Conservation (phyloP, 2,329 filamentous ascomycete species). For the Paradendryphiella salina region DNA sequence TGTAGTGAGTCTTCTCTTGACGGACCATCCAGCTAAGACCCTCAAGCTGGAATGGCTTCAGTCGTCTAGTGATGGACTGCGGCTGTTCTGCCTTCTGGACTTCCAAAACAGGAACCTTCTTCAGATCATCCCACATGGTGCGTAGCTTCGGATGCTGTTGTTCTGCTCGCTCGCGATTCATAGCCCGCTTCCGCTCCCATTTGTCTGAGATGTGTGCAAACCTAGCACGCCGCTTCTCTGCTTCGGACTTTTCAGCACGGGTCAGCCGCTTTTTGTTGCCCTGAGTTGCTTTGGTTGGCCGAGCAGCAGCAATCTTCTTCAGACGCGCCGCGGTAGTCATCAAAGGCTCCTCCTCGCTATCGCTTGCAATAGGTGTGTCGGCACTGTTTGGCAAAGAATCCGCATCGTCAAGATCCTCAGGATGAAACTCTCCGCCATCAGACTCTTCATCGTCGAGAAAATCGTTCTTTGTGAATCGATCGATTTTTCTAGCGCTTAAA, state of each 20-base stretch:
- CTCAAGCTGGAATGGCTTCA: slow-evolving; percentile 93
- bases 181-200: slow-evolving; percentile 54
- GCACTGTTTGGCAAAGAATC: slow-evolving; percentile 24
- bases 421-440: slow-evolving; percentile 37
- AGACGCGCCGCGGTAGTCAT: slow-evolving; percentile 25
- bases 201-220: slow-evolving; percentile 45
- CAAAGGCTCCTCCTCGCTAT: slow-evolving; percentile 36
- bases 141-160: slow-evolving; percentile 74
- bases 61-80: slow-evolving; percentile 72
- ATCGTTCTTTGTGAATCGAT: slow-evolving; percentile 20
- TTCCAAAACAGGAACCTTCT: slow-evolving; percentile 68
- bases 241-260: slow-evolving; percentile 26
- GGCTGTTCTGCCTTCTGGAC: slow-evolving; percentile 71
- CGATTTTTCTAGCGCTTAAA: slow-evolving; percentile 24
- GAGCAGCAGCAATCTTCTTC: slow-evolving; percentile 18
- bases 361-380: slow-evolving; percentile 24
- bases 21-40: slow-evolving; percentile 92
- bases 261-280: slow-evolving; percentile 36
- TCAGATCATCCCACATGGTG: slow-evolving; percentile 82
- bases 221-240: slow-evolving; percentile 22
- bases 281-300: slow-evolving; percentile 14
- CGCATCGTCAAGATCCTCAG: slow-evolving; percentile 32
- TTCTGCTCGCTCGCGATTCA: slow-evolving; percentile 68
- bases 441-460: slow-evolving; percentile 27
- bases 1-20: slow-evolving; percentile 85